Evolutionary conservation across 2,329 filamentous ascomycete species (phyloP), one percentile per base, ranked within the genome.

Genomic region (Pseudophaeomoniella oleicola): DNA sequence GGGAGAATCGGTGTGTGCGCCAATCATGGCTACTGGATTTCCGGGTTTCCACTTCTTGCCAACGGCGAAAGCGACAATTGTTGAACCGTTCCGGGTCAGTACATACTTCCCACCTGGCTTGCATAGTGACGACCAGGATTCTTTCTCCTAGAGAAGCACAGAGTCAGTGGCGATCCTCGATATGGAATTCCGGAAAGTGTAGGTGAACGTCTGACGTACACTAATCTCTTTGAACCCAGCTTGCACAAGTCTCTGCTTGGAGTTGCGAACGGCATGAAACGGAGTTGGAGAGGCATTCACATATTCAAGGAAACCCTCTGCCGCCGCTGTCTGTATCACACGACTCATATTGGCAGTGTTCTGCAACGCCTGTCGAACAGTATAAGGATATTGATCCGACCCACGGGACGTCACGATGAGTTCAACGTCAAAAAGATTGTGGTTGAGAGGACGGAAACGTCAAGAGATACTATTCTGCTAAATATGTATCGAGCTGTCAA

Each of bases 1-100:
- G 4, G 85, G 86, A 9, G 87, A 94, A 62, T 98, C 90, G 40
- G 90, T 96, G 61, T 98, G 88, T 29, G 90, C 87, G 48, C 88
- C 90, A 42, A 98, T 76, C 74, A 96, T 94, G 56, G 83, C 64
- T 43, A 94, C 78, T 5, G 87, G 79, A 57, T 93, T 93, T 32
- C 88, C 88, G 2, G 88, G 77, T 61, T 79, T 80, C 88, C 88
- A 98, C 64, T 82, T 79, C 51, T 76, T 74, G 52, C 88, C 88
- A 51, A 96, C 80, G 43, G 84, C 82, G 60, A 96, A 96, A 44
- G 87, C 87, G 40, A 94, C 75, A 45, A 96, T 82, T 34, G 88
- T 92, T 16, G 86, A 93, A 40, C 75, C 79, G 63, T 96, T 96
- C 46, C 88, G 81, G 34, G 88, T 96, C 51, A 94, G 74, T 63